Evolutionary conservation across 2,329 filamentous ascomycete species (phyloP), one percentile per base, ranked within the genome.

Genomic region (Fusarium pininemorale): DNA sequence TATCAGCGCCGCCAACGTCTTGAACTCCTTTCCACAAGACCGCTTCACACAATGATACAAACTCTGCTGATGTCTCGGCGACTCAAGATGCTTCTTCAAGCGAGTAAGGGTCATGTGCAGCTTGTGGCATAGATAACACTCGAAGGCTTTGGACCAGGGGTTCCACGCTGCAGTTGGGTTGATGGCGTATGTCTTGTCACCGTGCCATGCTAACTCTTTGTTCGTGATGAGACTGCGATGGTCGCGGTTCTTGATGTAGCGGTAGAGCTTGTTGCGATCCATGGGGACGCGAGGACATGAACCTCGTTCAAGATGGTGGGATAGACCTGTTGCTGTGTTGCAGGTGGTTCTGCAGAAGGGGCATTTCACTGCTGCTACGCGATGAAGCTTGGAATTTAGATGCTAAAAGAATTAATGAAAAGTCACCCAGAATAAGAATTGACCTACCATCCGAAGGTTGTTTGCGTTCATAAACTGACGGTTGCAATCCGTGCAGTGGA

Each of bases 221-320:
- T 86, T 88, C 11, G 88, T 87, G 66, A 92, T 85, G 30, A 84
- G 4, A 22, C 87, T 84, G 5, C 81, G 55, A 0, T 83, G 83
- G 62, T 92, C 90, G 1, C 83, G 82, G 24, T 75, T 64, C 5
- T 83, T 84, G 15, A 91, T 80, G 20, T 83, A 77, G 2, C 75
- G 69, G 77, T 87, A 87, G n/a, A 92, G 82, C 9, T 74, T 79
- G 14, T 88, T 84, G 9, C 87, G 86, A 75, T 87, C 84, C 6
- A 90, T 45, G 0, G 78, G 80, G 1, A 88, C 86, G 0, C 78
- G 78, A 0, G 84, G 84, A 63, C 90, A 92, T 1, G 82, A 78
- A n/a, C 87, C 86, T 2, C 76, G 80, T 72, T 93, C 90, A 5
- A 92, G 79, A 73, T 92, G 88, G 77, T 90, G 82, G 1, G 82